phyloP scores from a whole-genome alignment of 371 early-diverging fungal species.

The Circinella minor region DNA sequence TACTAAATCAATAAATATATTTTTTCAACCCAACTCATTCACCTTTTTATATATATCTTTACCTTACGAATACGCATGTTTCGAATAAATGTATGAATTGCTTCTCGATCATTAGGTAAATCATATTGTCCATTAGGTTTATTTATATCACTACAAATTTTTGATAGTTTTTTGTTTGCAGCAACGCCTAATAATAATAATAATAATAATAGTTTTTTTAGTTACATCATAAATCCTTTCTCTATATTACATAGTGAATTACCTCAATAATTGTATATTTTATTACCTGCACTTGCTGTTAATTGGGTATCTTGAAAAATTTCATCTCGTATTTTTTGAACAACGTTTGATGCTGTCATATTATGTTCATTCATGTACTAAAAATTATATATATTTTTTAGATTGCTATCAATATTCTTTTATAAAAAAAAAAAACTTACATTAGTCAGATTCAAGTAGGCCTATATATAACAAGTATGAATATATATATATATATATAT shows the following conservation, averaged over 20 bases:
- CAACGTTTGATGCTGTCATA: slow-evolving; percentile 51
- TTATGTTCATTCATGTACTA: slow-evolving; percentile 29
- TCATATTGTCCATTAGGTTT: slow-evolving; percentile 73
- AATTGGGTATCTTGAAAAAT: slow-evolving; percentile 57
- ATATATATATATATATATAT: no score
- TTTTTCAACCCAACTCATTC: no score
- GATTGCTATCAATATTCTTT: not conserved
- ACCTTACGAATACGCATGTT: slow-evolving; percentile 38
- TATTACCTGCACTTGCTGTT: slow-evolving; percentile 66
- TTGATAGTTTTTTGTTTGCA: slow-evolving; percentile 35
- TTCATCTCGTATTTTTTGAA: slow-evolving; percentile 56
- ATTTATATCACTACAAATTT: slow-evolving; percentile 64
- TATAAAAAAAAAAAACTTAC: not conserved
- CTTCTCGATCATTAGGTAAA: slow-evolving; percentile 35
- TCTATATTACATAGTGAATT: no score
- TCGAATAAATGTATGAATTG: slow-evolving; percentile 35
- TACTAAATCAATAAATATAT: no score
- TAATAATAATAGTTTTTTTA: not conserved
- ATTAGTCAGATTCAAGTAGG: slow-evolving; percentile 67
- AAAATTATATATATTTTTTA: not conserved
- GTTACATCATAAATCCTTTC: not conserved
- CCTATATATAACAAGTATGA: slow-evolving; percentile 22
- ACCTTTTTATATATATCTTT: slow-evolving; percentile 1
- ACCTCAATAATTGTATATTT: no score
- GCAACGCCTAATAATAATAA: slow-evolving; percentile 6